Evolutionary conservation across 306 rosid species (phyloP), one percentile per base, ranked within the genome.

Genomic region (Cucumis hystrix): DNA sequence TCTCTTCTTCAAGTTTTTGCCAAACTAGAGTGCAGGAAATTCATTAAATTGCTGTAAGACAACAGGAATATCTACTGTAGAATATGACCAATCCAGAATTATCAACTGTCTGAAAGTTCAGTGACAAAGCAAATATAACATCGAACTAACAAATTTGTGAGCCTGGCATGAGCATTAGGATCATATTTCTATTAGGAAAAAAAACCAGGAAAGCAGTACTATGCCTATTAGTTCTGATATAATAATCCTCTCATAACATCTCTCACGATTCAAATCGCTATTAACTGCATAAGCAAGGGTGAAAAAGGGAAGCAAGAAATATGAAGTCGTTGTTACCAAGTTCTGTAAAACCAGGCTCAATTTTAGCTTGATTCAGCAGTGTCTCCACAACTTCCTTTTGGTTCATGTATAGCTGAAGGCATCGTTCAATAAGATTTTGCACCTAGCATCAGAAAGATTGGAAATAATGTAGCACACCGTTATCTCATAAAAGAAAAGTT

Each of bases 311-410:
- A 51, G 28, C 61, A 72, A 72, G 56, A 76, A 64, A 72, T 58
- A 76, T 68, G 62, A 43, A 73, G 41, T 16, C 61, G 30, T 76
- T 1, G 58, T 85, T 90, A 94, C 98, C 96, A 69, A 89, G 89
- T 83, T 92, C 92, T 11, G 97, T 95, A 82, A 95, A 95, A 85
- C 90, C 93, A 76, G 98, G 98, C 85, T 90, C 97, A 74, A 95
- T 92, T 82, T 92, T 95, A 28, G 96, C 97, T 84, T 89, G 89
- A 72, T 75, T 82, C 77, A 89, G 83, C 47, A 94, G 86, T 40
- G 87, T 90, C 21, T 89, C 92, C 80, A 90, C 93, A 80, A 90
- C 93, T 88, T 95, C 96, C 78, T 81, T 89, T 80, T 82, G 96
- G 85, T 85, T 92, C 98, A 95, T 95, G 80, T 95, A 95, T 45